Conservation (phyloP, 306 rosid species). For the Trichosanthes truncata region DNA sequence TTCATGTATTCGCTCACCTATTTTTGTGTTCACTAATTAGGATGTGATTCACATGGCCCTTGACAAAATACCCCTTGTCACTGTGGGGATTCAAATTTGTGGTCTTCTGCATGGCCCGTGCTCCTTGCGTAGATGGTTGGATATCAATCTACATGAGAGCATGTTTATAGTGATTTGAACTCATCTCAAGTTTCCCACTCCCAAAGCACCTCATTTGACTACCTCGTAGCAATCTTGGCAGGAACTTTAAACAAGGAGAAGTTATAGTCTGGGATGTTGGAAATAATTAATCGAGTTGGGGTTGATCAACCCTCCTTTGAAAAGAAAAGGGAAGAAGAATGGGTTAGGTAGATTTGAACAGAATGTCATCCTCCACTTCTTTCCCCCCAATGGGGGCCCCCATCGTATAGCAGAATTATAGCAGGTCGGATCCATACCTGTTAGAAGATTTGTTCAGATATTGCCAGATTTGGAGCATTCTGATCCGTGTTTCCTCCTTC, state of each 20-base stretch:
- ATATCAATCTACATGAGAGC: background rate
- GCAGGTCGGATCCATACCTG: background rate
- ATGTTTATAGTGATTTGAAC: background rate
- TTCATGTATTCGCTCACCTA: background rate
- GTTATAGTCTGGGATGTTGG: background rate
- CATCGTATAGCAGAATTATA: background rate
- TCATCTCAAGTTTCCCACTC: background rate
- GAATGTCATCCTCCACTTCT: background rate
- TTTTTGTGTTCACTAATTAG: background rate
- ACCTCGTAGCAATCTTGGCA: background rate
- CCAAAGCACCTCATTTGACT: background rate
- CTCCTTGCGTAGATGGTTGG: background rate
- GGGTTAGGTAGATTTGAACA: background rate
- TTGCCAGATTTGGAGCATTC: background rate
- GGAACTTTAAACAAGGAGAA: background rate
- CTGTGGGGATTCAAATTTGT: background rate
- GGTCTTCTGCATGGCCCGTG: background rate
- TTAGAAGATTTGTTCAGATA: background rate
- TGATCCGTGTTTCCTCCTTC: background rate
- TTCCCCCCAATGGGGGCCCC: background rate
- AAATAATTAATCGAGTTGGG: background rate
- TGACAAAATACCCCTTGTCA: background rate
- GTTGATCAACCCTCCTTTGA: background rate
- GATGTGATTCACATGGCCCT: background rate
- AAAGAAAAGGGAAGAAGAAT: background rate